These are phyloP conservation scores for Aristolochia fimbriata DNA, from an alignment of 164 flowering plant species.

Conservation along the genomic window DNA sequence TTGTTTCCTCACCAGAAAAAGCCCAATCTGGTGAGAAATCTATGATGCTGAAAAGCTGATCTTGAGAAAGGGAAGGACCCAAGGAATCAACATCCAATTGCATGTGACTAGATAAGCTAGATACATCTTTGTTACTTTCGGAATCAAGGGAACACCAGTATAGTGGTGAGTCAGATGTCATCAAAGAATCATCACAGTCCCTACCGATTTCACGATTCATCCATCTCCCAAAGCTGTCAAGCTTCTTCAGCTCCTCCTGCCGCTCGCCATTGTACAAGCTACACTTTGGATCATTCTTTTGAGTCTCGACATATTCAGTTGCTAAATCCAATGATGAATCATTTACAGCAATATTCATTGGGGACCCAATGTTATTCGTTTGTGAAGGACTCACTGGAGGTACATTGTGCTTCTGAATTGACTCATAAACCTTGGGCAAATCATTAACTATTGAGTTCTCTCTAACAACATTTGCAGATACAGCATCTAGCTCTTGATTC, in stretches of 20 bases:
- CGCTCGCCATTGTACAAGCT: conserved; percentile 10
- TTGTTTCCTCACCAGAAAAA: conserved; percentile 40
- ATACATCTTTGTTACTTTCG: conserved; percentile 42
- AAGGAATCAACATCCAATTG: conserved; percentile 42
- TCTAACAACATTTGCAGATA: conserved; percentile 4
- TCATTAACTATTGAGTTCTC: conserved; percentile 2
- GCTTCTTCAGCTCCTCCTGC: conserved; percentile 36
- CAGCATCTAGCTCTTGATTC: conserved; percentile 8
- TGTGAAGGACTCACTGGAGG: conserved; percentile 11
- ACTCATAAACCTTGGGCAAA: conserved; percentile 12
- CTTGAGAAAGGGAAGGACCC: conserved; percentile 64
- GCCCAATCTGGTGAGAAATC: conserved; percentile 82
- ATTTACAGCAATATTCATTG: conserved; percentile 8
- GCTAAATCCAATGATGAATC: conserved; percentile 9
- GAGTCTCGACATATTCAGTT: neutral
- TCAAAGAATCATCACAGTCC: conserved; percentile 55
- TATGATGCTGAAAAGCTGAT: conserved; percentile 53
- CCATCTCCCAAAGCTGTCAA: conserved; percentile 72
- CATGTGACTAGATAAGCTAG: conserved; percentile 48
- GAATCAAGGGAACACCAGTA: conserved; percentile 48
- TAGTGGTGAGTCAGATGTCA: conserved; percentile 51
- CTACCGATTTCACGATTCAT: conserved; percentile 57
- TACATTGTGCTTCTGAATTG: conserved; percentile 14
- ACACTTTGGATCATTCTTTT: conserved; percentile 11
- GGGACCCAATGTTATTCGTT: conserved; percentile 8